Base-by-base conservation (phyloP, 257 asterid species). In the Hygrophila difformis region DNA sequence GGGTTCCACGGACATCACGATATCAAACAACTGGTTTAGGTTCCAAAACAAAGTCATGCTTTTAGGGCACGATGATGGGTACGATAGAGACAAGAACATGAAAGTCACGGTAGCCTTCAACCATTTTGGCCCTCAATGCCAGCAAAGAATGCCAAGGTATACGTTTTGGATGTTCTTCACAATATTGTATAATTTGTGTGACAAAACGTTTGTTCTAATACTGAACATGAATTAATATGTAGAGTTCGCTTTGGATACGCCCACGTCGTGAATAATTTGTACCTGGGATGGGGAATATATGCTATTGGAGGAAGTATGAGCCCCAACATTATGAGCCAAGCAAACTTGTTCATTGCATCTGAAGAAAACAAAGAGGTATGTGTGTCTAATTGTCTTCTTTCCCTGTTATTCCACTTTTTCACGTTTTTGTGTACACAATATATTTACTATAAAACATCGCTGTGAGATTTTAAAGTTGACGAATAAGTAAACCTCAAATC, bases 301-400 rank as follows among this genome's bases (percentile, higher is more conserved):
- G 96, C 96, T 37, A 72, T 87, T 40, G 96, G 96, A 47, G 96
- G 93, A 49, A 82, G 81, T 73, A 82, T 82, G 94, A 78, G 64
- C 45, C 96, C 96, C 8, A 82, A 78, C 56, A 60, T 86, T 42
- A 86, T 79, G 69, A 87, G 94, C 59, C 93, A 82, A 66, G 77
- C 82, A 35, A 87, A 87, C 66, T 83, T 82, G 53, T 87, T 87
- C 59, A 64, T 82, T 53, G 96, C 96, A 48, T 70, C 84, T 43
- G 69, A 67, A 41, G 82, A 67, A 26, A 75, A 71, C 49, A 86
- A 79, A 64, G 89, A 87, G 93, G 93, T 80, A 67, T 1, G 1
- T 12, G 4, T 12, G 14, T 35, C 23, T 5, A 12, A 24, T n/a
- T 12, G 4, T 11, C 13, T 12, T 18, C 4, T 44, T 28, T 17